Percentiles rank a stretch among this genome's conserved stretches.
phyloP scores from a whole-genome alignment of 306 rosid genomes.

The Canavalia gladiata region DNA sequence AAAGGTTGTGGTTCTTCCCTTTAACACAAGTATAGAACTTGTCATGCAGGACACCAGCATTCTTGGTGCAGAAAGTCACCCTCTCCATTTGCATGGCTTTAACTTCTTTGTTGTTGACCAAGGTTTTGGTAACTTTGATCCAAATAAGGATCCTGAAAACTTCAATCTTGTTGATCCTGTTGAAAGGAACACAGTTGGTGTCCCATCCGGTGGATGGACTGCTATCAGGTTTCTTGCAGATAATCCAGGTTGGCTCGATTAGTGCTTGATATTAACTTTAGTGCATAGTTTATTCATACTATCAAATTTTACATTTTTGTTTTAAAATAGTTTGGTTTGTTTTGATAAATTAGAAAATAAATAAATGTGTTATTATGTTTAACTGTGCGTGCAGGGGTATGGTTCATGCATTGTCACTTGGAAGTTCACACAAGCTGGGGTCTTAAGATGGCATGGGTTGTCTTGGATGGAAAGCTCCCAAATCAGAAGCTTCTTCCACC shows the following conservation, averaged over 20 bases:
- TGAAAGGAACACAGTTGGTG: conserved; percentile 67
- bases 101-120: conserved; percentile 76
- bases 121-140: conserved; percentile 76
- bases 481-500: conserved; percentile 74
- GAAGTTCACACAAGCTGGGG: conserved; percentile 83
- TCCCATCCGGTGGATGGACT: conserved; percentile 80
- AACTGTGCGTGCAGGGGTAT: conserved; percentile 57
- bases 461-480: conserved; percentile 72
- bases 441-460: conserved; percentile 80
- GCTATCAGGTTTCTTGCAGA: conserved; percentile 72
- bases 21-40: conserved; percentile 68
- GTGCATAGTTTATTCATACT: too few species aligned
- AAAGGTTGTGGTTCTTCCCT: conserved; percentile 64
- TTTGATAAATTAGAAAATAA: too few species aligned
- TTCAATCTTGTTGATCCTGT: conserved; percentile 71
- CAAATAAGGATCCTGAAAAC: conserved; percentile 55
- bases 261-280: too few species aligned
- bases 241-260: conserved; percentile 61
- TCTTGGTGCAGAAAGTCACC: conserved; percentile 69
- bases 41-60: conserved; percentile 72
- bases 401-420: conserved; percentile 87
- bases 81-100: conserved; percentile 81
- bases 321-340: neutral
- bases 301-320: too few species aligned
- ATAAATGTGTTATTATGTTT: too few species aligned